These are phyloP conservation scores for Pythium biforme DNA, from an alignment of 352 stramenopile species.

Conservation along the genomic window DNA sequence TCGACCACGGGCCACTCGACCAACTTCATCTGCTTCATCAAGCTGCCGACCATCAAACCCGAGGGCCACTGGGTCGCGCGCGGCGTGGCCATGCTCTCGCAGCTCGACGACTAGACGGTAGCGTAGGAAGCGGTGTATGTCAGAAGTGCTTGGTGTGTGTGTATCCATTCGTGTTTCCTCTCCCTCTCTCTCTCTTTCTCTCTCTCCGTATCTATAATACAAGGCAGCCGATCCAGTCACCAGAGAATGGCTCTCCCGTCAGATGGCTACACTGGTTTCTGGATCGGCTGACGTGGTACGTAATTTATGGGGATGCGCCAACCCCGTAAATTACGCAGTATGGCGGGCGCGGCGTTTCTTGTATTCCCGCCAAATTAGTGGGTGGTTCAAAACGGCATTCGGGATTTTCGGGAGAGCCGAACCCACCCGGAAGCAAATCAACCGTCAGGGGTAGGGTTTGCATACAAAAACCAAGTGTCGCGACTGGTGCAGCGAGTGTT, in stretches of 20 bases:
- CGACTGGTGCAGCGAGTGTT: constrained; percentile 17
- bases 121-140: no score
- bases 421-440: constrained; percentile 7
- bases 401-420: constrained; percentile 15
- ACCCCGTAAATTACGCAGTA: constrained; percentile 11
- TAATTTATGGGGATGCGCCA: background rate
- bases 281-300: background rate
- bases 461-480: constrained; percentile 25
- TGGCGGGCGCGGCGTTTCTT: background rate
- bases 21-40: constrained; percentile 96
- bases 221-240: constrained; percentile 1
- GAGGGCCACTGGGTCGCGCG: constrained; percentile 92
- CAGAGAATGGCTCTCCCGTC: background rate
- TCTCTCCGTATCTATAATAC: background rate
- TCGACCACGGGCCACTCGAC: constrained; percentile 97
- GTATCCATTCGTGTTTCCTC: no score
- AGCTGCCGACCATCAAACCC: constrained; percentile 71
- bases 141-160: no score
- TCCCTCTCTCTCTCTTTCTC: background rate
- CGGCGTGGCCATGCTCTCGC: constrained; percentile 92
- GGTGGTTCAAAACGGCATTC: constrained; percentile 26
- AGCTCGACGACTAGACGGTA: constrained; percentile 88
- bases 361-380: constrained; percentile 27
- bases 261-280: constrained; percentile 19
- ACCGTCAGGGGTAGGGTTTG: constrained; percentile 25